These are phyloP conservation scores for Inosperma sp. DNA, from an alignment of 768 basidiomycete genomes.

Conservation along the genomic window DNA sequence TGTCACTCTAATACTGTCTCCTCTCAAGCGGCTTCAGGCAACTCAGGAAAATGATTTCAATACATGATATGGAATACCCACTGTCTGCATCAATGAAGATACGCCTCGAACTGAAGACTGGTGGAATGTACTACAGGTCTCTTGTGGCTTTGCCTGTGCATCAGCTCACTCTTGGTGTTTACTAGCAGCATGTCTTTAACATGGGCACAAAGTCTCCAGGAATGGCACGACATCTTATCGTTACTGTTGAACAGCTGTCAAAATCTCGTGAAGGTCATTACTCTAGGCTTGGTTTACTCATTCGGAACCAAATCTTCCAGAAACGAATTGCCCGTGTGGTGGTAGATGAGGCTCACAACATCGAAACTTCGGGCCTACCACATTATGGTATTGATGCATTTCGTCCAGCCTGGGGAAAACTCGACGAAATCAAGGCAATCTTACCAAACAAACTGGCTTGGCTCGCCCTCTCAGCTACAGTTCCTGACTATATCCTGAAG, in stretches of 20 bases:
- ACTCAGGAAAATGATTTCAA: slow-evolving; percentile 20
- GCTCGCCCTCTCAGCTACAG: slow-evolving; percentile 17
- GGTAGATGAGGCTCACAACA: slow-evolving; percentile 8
- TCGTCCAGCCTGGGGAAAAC: slow-evolving; percentile 12
- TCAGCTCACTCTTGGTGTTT: neutral
- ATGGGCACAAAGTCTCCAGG: neutral
- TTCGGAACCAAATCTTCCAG: slow-evolving; percentile 9
- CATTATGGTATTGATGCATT: slow-evolving; percentile 11
- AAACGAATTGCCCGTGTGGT: neutral
- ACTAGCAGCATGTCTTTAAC: neutral
- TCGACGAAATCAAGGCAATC: slow-evolving; percentile 5
- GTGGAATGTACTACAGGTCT: slow-evolving; percentile 16
- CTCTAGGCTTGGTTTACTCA: neutral
- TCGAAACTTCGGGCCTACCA: slow-evolving; percentile 13
- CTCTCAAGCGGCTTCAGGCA: slow-evolving; percentile 20
- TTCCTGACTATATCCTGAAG: slow-evolving; percentile 23
- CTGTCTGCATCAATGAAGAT: slow-evolving; percentile 23
- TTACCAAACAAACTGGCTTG: neutral
- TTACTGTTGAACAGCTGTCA: slow-evolving; percentile 20
- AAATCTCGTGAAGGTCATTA: slow-evolving; percentile 18
- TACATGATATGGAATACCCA: slow-evolving; percentile 14
- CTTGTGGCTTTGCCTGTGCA: neutral
- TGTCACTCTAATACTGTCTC: slow-evolving; percentile 18
- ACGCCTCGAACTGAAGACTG: slow-evolving; percentile 15
- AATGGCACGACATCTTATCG: slow-evolving; percentile 7